Conservation (phyloP, 352 stramenopile species). For the Globisporangium yorkense region DNA sequence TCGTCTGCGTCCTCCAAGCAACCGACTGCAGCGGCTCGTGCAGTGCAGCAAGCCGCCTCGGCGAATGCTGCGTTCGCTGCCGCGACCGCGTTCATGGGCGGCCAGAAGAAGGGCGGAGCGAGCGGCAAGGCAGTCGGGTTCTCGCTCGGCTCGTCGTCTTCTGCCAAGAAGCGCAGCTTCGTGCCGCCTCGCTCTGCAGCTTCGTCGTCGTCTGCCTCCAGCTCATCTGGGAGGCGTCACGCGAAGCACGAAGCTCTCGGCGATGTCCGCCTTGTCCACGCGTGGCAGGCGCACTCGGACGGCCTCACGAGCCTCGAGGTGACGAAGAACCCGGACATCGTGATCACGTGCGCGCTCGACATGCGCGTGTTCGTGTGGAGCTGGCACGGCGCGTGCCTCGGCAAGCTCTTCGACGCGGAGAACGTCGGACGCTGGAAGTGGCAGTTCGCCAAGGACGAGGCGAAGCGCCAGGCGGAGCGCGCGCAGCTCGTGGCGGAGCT, state of each 20-base stretch:
- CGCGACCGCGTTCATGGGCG: conserved; percentile 34
- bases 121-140: conserved; percentile 11
- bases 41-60: conserved; percentile 21
- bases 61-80: conserved; percentile 32
- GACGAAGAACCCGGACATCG: conserved; percentile 48
- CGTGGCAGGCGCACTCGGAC: conserved; percentile 47
- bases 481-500: conserved; percentile 30
- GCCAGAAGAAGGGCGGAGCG: conserved; percentile 3
- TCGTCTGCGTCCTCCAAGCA: background rate
- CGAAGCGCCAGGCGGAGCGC: conserved; percentile 36
- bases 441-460: conserved; percentile 53
- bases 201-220: background rate
- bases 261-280: conserved; percentile 11
- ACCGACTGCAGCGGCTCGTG: background rate
- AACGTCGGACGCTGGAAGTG: conserved; percentile 38
- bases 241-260: background rate
- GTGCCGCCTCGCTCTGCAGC: background rate
- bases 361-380: conserved; percentile 68
- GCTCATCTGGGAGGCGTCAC: background rate
- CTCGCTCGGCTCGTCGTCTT: background rate
- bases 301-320: conserved; percentile 53
- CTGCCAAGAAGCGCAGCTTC: conserved; percentile 2
- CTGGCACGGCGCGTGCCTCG: conserved; percentile 51
- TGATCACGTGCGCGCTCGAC: conserved; percentile 57
- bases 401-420: conserved; percentile 61